phyloP scores from a whole-genome alignment of 2,329 filamentous ascomycete species.

The Plenodomus lindquistii region DNA sequence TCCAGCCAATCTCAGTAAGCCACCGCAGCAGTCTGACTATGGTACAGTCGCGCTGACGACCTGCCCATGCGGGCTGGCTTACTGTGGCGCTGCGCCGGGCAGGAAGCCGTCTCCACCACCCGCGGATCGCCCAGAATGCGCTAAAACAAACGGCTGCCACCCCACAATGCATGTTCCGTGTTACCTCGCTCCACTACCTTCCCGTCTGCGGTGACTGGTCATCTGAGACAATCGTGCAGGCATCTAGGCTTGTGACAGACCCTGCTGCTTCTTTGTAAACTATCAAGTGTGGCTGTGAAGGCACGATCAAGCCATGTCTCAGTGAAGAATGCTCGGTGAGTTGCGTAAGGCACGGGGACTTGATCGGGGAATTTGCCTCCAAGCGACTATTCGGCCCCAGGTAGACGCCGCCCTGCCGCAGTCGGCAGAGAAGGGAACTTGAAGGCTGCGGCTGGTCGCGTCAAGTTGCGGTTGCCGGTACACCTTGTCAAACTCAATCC shows the following conservation, averaged over 20 bases:
- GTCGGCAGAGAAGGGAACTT: not conserved
- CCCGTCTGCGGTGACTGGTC: slow-evolving; percentile 9
- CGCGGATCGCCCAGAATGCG: slow-evolving; percentile 19
- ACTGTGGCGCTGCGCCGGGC: not conserved
- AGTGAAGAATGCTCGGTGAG: not conserved
- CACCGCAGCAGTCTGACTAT: not conserved
- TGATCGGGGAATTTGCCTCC: not conserved
- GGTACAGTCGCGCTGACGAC: slow-evolving; percentile 4
- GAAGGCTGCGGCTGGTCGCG: not conserved
- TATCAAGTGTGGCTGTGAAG: not conserved
- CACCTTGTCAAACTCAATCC: not conserved
- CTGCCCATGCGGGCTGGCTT: slow-evolving; percentile 8
- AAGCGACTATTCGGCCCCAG: not conserved
- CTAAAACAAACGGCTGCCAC: slow-evolving; percentile 44
- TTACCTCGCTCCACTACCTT: slow-evolving; percentile 21
- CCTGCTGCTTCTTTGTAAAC: not conserved
- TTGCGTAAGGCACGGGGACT: not conserved
- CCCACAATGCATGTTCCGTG: slow-evolving; percentile 32
- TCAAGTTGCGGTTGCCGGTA: not conserved
- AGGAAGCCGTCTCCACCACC: slow-evolving; percentile 22
- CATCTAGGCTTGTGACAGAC: slow-evolving; percentile 7
- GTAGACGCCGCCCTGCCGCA: slow-evolving; percentile 3
- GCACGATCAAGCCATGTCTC: not conserved
- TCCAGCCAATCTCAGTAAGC: not conserved
- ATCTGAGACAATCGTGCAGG: slow-evolving; percentile 14